Percentiles rank a stretch among this genome's conserved stretches.
These are phyloP conservation scores for Drosera spatulata DNA, from an alignment of 179 eudicot genomes.

Conservation along the genomic window DNA sequence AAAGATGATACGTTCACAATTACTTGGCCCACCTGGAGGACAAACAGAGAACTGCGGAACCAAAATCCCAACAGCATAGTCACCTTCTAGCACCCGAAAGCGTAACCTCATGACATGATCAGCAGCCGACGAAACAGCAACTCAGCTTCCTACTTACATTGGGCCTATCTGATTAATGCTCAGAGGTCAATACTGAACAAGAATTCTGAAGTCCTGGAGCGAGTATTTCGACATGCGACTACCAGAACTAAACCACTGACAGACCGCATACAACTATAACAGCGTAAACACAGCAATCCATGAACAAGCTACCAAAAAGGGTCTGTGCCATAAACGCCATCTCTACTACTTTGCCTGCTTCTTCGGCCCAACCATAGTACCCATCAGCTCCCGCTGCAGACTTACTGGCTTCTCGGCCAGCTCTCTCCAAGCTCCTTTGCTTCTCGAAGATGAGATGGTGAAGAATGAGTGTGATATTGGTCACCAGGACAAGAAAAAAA, in stretches of 20 bases:
- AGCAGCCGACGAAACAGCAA: no score
- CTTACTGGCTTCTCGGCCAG: constrained; percentile 11
- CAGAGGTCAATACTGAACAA: background rate
- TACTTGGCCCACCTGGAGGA: no score
- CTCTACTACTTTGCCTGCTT: constrained; percentile 58
- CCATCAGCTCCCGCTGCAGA: background rate
- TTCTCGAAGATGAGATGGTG: constrained; percentile 30
- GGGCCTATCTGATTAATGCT: background rate
- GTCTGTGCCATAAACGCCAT: constrained; percentile 54
- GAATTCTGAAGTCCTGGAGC: background rate
- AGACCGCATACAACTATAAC: constrained; percentile 49
- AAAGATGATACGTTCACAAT: no score
- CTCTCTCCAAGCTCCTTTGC: constrained; percentile 16
- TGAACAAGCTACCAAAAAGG: constrained; percentile 37
- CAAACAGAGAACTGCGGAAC: no score
- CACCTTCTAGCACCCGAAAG: no score
- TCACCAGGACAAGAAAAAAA: constrained; percentile 44
- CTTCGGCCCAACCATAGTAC: constrained; percentile 39
- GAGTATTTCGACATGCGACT: no score
- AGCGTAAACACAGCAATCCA: constrained; percentile 67
- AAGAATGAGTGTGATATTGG: constrained; percentile 41
- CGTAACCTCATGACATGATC: no score
- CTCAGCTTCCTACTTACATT: no score
- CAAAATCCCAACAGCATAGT: no score
- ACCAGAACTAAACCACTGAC: constrained; percentile 9